A percentile compares a stretch with the other conserved stretches of the same genome.
phyloP scores from a whole-genome alignment of 2,329 filamentous ascomycete genomes.

The Myriosclerotinia curreyana region DNA sequence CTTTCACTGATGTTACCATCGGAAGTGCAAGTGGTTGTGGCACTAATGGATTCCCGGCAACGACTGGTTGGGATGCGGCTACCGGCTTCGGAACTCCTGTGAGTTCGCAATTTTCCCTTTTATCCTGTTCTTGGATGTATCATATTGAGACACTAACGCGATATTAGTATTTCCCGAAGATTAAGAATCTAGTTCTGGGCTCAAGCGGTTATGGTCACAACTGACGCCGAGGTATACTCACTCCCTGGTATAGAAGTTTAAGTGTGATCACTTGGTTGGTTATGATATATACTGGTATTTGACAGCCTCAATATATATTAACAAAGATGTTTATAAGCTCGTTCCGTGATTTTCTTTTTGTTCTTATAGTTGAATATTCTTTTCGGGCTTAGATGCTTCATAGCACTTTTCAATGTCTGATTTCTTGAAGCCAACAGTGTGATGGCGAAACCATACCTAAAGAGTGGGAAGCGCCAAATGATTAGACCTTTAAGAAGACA shows the following conservation, averaged over 20 bases:
- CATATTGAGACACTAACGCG: neutral
- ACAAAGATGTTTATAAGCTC: neutral
- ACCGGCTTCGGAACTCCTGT: constrained; percentile 41
- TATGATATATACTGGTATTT: constrained; percentile 4
- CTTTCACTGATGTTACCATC: constrained; percentile 42
- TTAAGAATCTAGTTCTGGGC: constrained; percentile 4
- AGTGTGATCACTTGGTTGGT: neutral
- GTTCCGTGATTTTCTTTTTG: too few species aligned
- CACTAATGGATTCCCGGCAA: constrained; percentile 34
- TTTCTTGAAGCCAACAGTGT: too few species aligned
- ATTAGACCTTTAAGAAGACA: too few species aligned
- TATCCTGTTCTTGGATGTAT: neutral
- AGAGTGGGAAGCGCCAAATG: too few species aligned
- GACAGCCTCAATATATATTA: neutral
- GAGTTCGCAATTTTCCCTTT: neutral
- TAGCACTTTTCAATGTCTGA: too few species aligned
- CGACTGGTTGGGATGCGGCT: constrained; percentile 41
- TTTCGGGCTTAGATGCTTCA: too few species aligned
- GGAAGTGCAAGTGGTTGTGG: constrained; percentile 43
- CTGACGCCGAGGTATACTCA: neutral
- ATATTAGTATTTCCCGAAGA: constrained; percentile 9
- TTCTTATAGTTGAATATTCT: too few species aligned
- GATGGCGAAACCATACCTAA: too few species aligned
- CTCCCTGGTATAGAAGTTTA: neutral
- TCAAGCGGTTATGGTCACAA: neutral